phyloP scores from a whole-genome alignment of 1,284 basidiomycete species.

The Porodaedalea pini region DNA sequence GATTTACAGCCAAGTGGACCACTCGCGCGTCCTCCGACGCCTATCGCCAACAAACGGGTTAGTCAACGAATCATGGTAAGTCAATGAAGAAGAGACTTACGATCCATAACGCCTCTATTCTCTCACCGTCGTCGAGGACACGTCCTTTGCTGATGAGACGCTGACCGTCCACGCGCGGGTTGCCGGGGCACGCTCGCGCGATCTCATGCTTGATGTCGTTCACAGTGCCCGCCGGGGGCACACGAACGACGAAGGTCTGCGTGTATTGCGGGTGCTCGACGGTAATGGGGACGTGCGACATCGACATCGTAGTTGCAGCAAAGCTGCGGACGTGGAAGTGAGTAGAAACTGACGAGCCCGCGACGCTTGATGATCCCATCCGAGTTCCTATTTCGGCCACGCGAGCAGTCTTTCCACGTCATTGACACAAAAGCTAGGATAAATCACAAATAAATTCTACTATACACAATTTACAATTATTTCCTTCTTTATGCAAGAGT shows the following conservation, averaged over 20 bases:
- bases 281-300: slow-evolving; percentile 49
- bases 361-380: background rate
- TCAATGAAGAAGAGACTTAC: slow-evolving; percentile 35
- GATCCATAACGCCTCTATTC: slow-evolving; percentile 65
- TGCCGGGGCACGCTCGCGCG: slow-evolving; percentile 54
- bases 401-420: background rate
- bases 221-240: slow-evolving; percentile 48
- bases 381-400: background rate
- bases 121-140: slow-evolving; percentile 60
- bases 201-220: slow-evolving; percentile 68
- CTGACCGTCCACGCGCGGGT: slow-evolving; percentile 63
- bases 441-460: no score
- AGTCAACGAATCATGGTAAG: background rate
- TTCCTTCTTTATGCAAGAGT: slow-evolving; percentile 1
- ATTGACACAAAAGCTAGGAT: background rate
- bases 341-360: background rate
- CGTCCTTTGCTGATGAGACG: slow-evolving; percentile 73
- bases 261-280: slow-evolving; percentile 74
- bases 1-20: slow-evolving; percentile 72
- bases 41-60: slow-evolving; percentile 40
- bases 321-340: slow-evolving; percentile 11
- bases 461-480: background rate
- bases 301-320: slow-evolving; percentile 22
- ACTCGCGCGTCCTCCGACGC: slow-evolving; percentile 52
- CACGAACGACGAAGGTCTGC: slow-evolving; percentile 57